Evolutionary conservation across 176 grass and related monocot genomes (phyloP), one percentile per base, ranked within the genome.

Genomic region (Avena atlantica): DNA sequence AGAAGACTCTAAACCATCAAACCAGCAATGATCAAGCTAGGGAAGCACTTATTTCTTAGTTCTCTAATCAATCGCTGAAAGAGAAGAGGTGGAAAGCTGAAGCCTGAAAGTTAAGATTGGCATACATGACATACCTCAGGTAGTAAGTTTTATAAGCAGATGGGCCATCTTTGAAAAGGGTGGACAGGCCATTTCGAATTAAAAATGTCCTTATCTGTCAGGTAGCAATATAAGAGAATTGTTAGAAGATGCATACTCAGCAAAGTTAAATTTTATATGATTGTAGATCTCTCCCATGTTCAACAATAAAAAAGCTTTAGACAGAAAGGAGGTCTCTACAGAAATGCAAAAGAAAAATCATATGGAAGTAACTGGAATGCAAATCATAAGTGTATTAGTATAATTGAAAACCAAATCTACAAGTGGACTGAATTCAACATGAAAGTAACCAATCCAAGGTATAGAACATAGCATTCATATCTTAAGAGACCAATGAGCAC

Each of bases 141-240:
- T 98, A 98, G 79, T 98, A 98, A 89, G 92, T 89, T 90, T 68
- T 98, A 92, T 98, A 98, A 36, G 92, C 94, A 44, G 88, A 88
- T 2, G 93, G 92, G 16, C 94, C 97, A 76, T 98, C 97, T 88
- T 96, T 98, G 87, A 98, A 96, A 79, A 98, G 92, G 53, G 72
- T 91, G 24, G 94, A 85, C 61, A 98, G 83, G 37, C 97, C 97
- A 91, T 98, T 98, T 66, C 97, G 92, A 85, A 98, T 98, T 84
- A 98, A 91, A 85, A 98, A 98, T 80, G 97, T 98, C n/a, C 97
- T 79, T 61, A 98, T 9, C 97, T 98, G 89, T 87, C 74, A 88
- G 57, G 72, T 42, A 85, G 21, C 12, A 87, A 53, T 68, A 84
- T 19, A 80, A 81, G 74, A 84, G 25, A 80, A 82, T 55, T 91